Conservation (phyloP, 2,329 filamentous ascomycete species). For the Colletotrichum abscissum region DNA sequence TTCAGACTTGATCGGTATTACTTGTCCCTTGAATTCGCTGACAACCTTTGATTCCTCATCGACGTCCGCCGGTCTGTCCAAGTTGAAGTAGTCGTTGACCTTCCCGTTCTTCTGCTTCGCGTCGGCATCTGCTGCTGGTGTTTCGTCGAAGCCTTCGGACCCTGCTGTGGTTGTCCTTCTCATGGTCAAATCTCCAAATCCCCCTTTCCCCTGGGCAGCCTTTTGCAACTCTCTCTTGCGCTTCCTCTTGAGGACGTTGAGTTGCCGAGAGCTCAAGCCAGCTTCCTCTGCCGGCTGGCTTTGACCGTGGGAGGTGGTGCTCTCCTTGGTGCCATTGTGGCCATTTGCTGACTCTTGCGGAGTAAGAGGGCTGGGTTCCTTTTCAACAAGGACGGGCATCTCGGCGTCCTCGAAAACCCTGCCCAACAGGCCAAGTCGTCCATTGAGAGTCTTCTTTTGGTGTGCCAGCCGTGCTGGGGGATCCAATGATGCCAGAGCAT, state of each 20-base stretch:
- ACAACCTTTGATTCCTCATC: slow-evolving; percentile 95
- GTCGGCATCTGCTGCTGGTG: slow-evolving; percentile 63
- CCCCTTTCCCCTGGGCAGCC: slow-evolving; percentile 85
- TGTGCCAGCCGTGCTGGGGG: slow-evolving; percentile 83
- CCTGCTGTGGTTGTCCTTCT: slow-evolving; percentile 70
- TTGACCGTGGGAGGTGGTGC: slow-evolving; percentile 46
- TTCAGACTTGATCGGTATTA: slow-evolving; percentile 85
- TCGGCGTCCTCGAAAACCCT: slow-evolving; percentile 89
- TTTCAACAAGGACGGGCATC: slow-evolving; percentile 66
- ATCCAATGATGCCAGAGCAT: slow-evolving; percentile 83
- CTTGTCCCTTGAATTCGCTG: slow-evolving; percentile 91
- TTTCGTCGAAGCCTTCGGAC: slow-evolving; percentile 73
- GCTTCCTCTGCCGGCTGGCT: slow-evolving; percentile 68
- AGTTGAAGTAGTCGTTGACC: slow-evolving; percentile 86
- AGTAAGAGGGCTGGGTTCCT: slow-evolving; percentile 57
- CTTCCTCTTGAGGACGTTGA: slow-evolving; percentile 95
- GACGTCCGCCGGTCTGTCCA: slow-evolving; percentile 80
- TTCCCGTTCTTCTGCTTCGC: slow-evolving; percentile 69
- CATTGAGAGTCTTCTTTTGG: slow-evolving; percentile 88
- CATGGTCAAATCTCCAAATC: slow-evolving; percentile 86
- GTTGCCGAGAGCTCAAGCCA: slow-evolving; percentile 88
- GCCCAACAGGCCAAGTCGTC: slow-evolving; percentile 85
- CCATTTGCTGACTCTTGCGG: slow-evolving; percentile 55
- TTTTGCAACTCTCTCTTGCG: slow-evolving; percentile 90
- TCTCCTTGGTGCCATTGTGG: slow-evolving; percentile 49